A percentile compares a stretch with the other conserved stretches of the same genome.
Evolutionary conservation across 106 monocot species (phyloP).

Genomic region (Allium cepa): DNA sequence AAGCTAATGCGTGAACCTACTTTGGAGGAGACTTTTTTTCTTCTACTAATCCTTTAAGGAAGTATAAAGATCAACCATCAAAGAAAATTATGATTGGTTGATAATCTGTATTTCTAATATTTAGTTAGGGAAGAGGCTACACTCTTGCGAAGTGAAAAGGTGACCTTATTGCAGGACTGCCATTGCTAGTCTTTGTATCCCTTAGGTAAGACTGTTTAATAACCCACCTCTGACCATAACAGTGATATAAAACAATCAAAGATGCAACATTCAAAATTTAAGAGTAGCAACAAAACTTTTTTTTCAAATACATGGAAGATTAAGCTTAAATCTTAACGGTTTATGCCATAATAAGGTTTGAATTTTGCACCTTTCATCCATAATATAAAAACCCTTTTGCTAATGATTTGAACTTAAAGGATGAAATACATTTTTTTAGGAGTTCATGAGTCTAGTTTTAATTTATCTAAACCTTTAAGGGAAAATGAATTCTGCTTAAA

Average conservation of each 20-base stretch:
- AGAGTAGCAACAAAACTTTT: too few relatives aligned
- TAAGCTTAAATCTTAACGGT: too few relatives aligned
- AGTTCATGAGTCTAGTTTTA: too few relatives aligned
- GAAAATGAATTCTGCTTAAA: too few relatives aligned
- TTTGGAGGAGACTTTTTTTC: slow-evolving; percentile 74
- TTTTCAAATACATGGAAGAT: too few relatives aligned
- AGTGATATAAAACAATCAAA: too few relatives aligned
- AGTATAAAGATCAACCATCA: slow-evolving; percentile 58
- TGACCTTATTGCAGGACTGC: slow-evolving; percentile 83
- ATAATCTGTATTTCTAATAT: slow-evolving; percentile 61
- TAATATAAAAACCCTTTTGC: too few relatives aligned
- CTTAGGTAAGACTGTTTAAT: slow-evolving; percentile 43
- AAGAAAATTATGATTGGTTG: slow-evolving; percentile 50
- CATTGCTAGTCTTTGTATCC: slow-evolving; percentile 89
- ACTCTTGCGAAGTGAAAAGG: slow-evolving; percentile 51
- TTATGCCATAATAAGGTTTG: too few relatives aligned
- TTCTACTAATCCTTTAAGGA: slow-evolving; percentile 60
- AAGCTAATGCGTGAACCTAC: slow-evolving; percentile 33
- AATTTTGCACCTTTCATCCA: too few relatives aligned
- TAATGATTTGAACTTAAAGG: neutral
- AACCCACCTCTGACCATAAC: too few relatives aligned
- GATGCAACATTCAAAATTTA: too few relatives aligned
- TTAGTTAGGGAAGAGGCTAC: slow-evolving; percentile 68
- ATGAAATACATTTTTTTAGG: neutral
- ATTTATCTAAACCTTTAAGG: too few relatives aligned